These are phyloP conservation scores for Basipetospora chlamydospora DNA, from an alignment of 2,329 filamentous ascomycete genomes.

Conservation along the genomic window DNA sequence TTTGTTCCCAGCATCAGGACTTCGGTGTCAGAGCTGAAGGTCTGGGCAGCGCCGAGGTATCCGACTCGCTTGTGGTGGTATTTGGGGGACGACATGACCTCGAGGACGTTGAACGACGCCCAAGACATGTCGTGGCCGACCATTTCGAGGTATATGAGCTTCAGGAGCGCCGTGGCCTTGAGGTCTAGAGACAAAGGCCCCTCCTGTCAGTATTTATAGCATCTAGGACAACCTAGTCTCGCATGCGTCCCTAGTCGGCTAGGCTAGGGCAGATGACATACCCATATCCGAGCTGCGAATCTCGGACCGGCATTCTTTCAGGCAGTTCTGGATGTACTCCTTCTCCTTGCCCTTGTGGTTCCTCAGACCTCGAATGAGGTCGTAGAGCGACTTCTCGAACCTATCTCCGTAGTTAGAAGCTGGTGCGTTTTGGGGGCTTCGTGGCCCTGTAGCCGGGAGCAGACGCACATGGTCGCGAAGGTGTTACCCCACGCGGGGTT, in stretches of 20 bases:
- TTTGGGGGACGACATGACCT: slow-evolving; percentile 95
- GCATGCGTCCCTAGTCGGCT: no score
- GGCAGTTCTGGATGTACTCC: slow-evolving; percentile 83
- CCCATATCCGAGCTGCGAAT: slow-evolving; percentile 89
- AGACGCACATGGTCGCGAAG: slow-evolving; percentile 6
- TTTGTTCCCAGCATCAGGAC: slow-evolving; percentile 97
- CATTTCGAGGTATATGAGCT: slow-evolving; percentile 97
- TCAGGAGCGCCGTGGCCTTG: slow-evolving; percentile 89
- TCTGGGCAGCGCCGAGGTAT: slow-evolving; percentile 90
- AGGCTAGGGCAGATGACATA: slow-evolving; percentile 23
- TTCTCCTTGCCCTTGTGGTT: slow-evolving; percentile 92
- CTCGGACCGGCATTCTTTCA: slow-evolving; percentile 91
- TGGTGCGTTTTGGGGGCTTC: slow-evolving; percentile 8
- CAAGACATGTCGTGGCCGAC: slow-evolving; percentile 99
- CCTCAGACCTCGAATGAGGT: slow-evolving; percentile 91
- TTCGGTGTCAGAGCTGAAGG: slow-evolving; percentile 87
- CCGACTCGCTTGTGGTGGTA: slow-evolving; percentile 92
- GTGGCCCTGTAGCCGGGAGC: neutral
- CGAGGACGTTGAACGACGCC: slow-evolving; percentile 95
- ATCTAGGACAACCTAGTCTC: no score
- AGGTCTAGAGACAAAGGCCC: slow-evolving; percentile 42
- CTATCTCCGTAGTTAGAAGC: slow-evolving; percentile 30
- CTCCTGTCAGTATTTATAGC: neutral
- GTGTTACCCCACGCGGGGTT: slow-evolving; percentile 7
- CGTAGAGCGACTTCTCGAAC: slow-evolving; percentile 98